These are phyloP conservation scores for Morella rubra DNA, from an alignment of 306 rosid genomes.

Conservation along the genomic window DNA sequence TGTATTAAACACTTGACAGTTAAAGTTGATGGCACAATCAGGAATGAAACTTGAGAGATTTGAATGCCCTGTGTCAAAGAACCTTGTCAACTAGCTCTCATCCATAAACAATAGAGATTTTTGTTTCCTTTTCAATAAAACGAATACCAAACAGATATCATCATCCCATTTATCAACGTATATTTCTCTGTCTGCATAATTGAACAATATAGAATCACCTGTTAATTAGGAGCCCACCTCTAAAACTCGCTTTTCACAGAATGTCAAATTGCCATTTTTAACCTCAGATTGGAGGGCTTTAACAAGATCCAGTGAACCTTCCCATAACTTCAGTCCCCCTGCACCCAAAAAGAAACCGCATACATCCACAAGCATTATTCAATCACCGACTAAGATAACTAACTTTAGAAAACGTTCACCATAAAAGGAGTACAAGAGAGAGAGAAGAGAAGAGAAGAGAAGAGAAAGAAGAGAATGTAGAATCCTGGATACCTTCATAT, in stretches of 20 bases:
- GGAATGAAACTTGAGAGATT: background rate
- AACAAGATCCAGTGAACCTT: conserved; percentile 81
- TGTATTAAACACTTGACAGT: background rate
- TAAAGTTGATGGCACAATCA: background rate
- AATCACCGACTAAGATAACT: background rate
- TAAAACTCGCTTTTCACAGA: conserved; percentile 65
- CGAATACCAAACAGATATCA: background rate
- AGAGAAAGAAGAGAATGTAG: conserved; percentile 13
- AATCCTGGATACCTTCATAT: conserved; percentile 62
- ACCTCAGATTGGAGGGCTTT: conserved; percentile 65
- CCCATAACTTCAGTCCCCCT: conserved; percentile 96
- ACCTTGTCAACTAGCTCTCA: background rate
- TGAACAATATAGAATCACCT: conserved; percentile 32
- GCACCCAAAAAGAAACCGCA: conserved; percentile 22
- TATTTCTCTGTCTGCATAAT: background rate
- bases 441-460: conserved; percentile 23
- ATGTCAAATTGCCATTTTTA: conserved; percentile 46
- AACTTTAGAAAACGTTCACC: background rate
- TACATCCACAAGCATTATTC: background rate
- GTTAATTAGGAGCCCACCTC: conserved; percentile 61
- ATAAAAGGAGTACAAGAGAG: background rate
- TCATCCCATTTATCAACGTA: background rate
- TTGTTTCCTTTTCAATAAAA: background rate
- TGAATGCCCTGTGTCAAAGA: background rate
- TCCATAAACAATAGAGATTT: background rate